Conservation (phyloP, 2,329 filamentous ascomycete species). For the Botrytis cinerea region DNA sequence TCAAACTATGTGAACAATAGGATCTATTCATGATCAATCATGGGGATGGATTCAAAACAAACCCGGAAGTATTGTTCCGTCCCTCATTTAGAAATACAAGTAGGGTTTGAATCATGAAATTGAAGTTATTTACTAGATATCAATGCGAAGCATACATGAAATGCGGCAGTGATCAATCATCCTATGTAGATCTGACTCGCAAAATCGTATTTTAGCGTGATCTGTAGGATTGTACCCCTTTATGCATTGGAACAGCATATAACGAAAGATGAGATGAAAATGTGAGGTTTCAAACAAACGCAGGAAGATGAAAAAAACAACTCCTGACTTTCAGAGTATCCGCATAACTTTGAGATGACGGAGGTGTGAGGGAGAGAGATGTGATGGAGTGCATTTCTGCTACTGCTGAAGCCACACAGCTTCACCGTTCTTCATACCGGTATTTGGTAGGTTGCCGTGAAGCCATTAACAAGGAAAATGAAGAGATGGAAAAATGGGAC, state of each 20-base stretch:
- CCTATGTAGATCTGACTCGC: constrained; percentile 2
- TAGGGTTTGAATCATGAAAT: constrained; percentile 2
- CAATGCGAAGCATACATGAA: constrained; percentile 4
- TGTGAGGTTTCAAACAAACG: neutral
- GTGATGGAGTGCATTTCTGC: neutral
- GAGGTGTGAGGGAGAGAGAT: neutral
- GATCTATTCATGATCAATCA: neutral
- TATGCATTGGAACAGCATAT: neutral
- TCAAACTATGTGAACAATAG: neutral
- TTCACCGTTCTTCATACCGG: constrained; percentile 4
- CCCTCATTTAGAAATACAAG: neutral
- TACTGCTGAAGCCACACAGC: neutral
- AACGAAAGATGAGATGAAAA: neutral
- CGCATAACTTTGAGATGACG: neutral
- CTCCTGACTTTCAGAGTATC: neutral
- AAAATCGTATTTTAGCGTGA: neutral
- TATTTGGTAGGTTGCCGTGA: neutral
- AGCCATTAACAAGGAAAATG: neutral
- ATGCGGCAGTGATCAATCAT: neutral
- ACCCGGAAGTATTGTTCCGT: neutral
- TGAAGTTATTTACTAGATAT: neutral
- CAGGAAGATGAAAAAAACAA: too few relatives aligned
- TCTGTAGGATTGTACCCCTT: neutral
- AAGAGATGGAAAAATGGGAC: neutral
- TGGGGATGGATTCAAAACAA: neutral